Evolutionary conservation across 305 asterid genomes (phyloP).

Genomic region (Solanum hybrid): DNA sequence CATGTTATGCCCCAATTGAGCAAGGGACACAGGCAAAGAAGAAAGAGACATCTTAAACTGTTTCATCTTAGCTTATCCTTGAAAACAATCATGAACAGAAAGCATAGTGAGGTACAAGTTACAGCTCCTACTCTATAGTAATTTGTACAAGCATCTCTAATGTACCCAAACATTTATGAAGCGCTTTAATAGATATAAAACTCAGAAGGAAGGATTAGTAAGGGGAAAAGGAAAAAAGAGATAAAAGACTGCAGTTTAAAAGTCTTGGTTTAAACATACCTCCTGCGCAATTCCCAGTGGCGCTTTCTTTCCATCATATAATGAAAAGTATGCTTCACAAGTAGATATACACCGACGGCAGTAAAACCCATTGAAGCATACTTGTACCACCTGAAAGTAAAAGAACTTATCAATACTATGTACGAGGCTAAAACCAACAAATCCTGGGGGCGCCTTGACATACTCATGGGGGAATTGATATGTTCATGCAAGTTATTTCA

Average conservation of each 20-base stretch:
- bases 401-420: background rate
- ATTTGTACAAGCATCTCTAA: background rate
- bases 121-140: background rate
- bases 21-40: background rate
- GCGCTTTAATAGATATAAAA: background rate
- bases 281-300: conserved; percentile 77
- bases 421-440: background rate
- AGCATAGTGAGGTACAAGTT: background rate
- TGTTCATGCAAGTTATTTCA: background rate
- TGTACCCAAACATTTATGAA: background rate
- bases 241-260: background rate
- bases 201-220: background rate
- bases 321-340: conserved; percentile 62
- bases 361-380: conserved; percentile 80
- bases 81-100: background rate
- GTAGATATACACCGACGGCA: conserved; percentile 68
- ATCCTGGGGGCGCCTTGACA: background rate
- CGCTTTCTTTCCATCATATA: conserved; percentile 83
- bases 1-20: background rate
- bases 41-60: background rate
- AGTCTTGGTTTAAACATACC: conserved; percentile 29
- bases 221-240: background rate
- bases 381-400: conserved; percentile 74
- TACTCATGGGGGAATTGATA: background rate
- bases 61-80: background rate